Base-by-base conservation (phyloP, 176 grass and related monocot genomes). In the Triticum aestivum region DNA sequence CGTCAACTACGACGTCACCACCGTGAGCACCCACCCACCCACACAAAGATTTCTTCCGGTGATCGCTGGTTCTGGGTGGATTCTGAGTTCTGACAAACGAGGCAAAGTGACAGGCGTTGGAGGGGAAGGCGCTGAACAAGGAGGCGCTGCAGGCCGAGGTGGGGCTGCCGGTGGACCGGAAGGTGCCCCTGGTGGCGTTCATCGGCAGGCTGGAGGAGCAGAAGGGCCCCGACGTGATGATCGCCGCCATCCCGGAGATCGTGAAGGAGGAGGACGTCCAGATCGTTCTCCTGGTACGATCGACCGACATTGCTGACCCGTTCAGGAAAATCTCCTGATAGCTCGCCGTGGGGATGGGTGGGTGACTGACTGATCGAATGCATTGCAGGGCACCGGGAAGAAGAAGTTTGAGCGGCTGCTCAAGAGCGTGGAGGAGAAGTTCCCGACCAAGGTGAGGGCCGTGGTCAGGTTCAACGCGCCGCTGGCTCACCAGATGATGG, bases 161-260 rank as follows among this genome's bases (percentile, higher is more conserved):
- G 1, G 96, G 96, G 9, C 87, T 98, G 30, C 91, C 96, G 45
- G 93, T 95, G 37, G 83, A 94, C 75, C 26, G 76, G 45, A 84
- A 91, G n/a, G 88, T 92, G 17, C 96, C 93, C 2, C 85, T 98
- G 58, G 65, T 98, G 12, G 96, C 88, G 9, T 98, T 98, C 88
- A 89, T 98, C 5, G 96, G 96, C 45, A 91, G 93, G 86, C 84
- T 98, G 9, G 96, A 98, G 82, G 96, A 98, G 76, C 96, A 98
- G 91, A 98, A 98, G 83, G 96, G 96, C 54, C 92, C 96, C 35
- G 96, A 98, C 84, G 85, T 98, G 82, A 88, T 98, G 81, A 92
- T 92, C 15, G 90, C 79, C 45, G 93, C 96, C 56, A 94, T 98
- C 45, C 88, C 90, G 45, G 44, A 88, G 89, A 41, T 96, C 71